Evolutionary conservation across 2,329 filamentous ascomycete species (phyloP).

Genomic region (Sarocladium strictum): DNA sequence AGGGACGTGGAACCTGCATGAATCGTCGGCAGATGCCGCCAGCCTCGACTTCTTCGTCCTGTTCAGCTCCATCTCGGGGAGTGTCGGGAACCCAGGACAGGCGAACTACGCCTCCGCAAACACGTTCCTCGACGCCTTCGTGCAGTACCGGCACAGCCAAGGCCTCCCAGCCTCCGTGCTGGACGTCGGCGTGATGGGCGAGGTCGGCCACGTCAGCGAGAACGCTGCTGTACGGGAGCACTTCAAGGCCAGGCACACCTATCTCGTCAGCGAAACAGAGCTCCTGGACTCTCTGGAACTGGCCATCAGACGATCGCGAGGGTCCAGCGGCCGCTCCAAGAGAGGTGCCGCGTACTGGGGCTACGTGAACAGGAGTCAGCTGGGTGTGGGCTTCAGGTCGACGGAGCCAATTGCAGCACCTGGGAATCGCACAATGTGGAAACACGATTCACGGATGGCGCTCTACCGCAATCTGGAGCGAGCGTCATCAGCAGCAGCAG

Average conservation of each 20-base stretch:
- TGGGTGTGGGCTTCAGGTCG: not conserved
- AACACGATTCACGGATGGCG: not conserved
- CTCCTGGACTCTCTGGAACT: not conserved
- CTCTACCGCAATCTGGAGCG: not conserved
- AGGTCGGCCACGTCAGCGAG: slow-evolving; percentile 17
- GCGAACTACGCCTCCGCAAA: slow-evolving; percentile 33
- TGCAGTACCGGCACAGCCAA: slow-evolving; percentile 19
- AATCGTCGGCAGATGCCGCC: slow-evolving; percentile 9
- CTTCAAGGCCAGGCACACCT: not conserved
- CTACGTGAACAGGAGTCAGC: not conserved
- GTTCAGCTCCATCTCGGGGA: slow-evolving; percentile 23
- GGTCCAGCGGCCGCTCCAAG: no score
- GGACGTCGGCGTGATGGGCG: slow-evolving; percentile 27
- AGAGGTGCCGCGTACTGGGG: not conserved
- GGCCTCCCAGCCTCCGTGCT: slow-evolving; percentile 23
- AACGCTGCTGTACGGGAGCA: not conserved
- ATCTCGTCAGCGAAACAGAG: not conserved
- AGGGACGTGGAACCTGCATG: slow-evolving; percentile 30
- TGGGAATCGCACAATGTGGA: not conserved
- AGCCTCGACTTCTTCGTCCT: slow-evolving; percentile 27
- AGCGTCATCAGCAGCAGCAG: not conserved
- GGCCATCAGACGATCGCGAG: no score
- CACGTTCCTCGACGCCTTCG: slow-evolving; percentile 30
- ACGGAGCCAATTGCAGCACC: not conserved
- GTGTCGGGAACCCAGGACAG: slow-evolving; percentile 25